These are phyloP conservation scores for Poa pratensis DNA, from an alignment of 176 grass and related monocot species.

Conservation along the genomic window DNA sequence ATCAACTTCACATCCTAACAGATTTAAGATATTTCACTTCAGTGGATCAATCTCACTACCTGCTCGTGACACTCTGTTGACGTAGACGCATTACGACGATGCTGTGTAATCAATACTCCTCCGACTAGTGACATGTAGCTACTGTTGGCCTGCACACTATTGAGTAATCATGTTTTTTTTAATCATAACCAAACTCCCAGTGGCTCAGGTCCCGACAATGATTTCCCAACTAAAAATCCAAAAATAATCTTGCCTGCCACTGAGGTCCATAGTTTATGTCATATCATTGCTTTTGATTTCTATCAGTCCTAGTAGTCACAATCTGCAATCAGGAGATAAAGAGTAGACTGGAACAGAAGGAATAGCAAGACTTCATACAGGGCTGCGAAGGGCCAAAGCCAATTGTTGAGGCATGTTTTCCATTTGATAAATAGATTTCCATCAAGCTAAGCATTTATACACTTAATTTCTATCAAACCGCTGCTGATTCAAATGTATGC, in stretches of 20 bases:
- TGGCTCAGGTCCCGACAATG: neutral
- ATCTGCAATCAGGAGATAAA: neutral
- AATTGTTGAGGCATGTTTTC: neutral
- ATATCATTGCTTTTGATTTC: constrained; percentile 4
- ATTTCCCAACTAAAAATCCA: neutral
- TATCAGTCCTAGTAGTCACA: neutral
- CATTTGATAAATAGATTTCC: constrained; percentile 18
- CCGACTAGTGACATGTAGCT: neutral
- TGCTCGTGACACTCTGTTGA: no score
- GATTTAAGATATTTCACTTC: neutral
- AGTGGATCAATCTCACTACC: neutral
- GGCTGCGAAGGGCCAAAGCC: neutral
- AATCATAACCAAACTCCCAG: neutral
- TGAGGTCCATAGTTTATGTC: neutral
- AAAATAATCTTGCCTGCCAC: constrained; percentile 3
- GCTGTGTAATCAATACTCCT: neutral
- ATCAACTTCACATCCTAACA: neutral
- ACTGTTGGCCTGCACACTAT: neutral
- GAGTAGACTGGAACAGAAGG: neutral
- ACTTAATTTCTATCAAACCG: constrained; percentile 30
- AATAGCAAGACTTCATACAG: neutral
- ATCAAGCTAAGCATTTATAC: constrained; percentile 31
- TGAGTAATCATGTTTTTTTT: neutral
- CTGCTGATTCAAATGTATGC: neutral
- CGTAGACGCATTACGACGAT: neutral